Evolutionary conservation across 1,284 basidiomycete species (phyloP), one percentile per base, ranked within the genome.

Genomic region (Spongispora temasekensis): DNA sequence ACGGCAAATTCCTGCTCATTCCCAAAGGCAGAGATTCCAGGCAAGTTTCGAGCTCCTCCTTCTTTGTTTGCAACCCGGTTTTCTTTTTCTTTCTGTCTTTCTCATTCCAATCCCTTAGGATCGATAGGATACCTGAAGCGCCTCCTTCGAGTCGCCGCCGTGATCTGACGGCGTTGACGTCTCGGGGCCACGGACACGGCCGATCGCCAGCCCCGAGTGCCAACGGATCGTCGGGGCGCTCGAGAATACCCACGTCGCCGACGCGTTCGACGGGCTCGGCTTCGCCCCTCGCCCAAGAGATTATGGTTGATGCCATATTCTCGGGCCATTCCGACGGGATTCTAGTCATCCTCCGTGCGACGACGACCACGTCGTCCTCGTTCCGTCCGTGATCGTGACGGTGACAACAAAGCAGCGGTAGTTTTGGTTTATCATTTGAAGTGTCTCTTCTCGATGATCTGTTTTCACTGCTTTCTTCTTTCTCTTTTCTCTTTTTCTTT

Each of bases 291-390:
- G 75, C 69, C 64, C 73, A 72, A 57, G 78, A 76, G 67, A 74
- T 85, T 57, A 61, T 77, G 30, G 89, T 91, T 19, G 90, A 91
- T 66, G 88, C 89, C 4, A 91, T 92, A 60, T 91, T 92, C 71
- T 90, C 88, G 37, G 90, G 88, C 4, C 90, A 91, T 70, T 91
- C 89, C 27, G 90, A 92, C 70, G 90, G 90, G 6, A 77, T 92
- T 60, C 83, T 92, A 77, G 87, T 90, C 63, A 89, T 92, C 63
- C 75, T 92, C 12, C 82, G 90, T 30, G 37, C 60, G 35, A 60
- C 70, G 34, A 60, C 64, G 10, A 21, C 42, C 12, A 8, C 21
- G 13, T 46, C 42, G 25, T 27, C 13, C 23, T 48, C 44, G 25
- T 48, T 25, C 44, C 44, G 25, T 48, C 10, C 44, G 25, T 48